Conservation (phyloP, 192 early-diverging fungal species). For the Chytriomyces sp. region DNA sequence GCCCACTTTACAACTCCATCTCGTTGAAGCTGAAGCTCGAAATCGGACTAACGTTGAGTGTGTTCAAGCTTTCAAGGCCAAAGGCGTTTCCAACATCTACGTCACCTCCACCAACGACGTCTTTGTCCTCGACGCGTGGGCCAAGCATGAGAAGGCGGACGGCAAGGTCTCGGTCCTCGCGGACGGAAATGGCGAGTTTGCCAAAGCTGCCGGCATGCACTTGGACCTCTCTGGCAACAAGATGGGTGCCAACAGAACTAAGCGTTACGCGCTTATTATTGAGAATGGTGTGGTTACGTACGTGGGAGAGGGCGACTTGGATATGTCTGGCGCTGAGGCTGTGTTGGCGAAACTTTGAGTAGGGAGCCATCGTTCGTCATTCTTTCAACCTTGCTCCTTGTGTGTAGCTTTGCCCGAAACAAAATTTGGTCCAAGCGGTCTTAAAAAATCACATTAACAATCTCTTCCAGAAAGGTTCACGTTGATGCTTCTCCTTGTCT, state of each 20-base stretch:
- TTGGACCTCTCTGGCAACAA: slow-evolving; percentile 60
- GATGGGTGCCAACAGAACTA: slow-evolving; percentile 65
- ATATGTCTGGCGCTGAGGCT: slow-evolving; percentile 57
- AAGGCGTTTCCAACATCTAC: slow-evolving; percentile 69
- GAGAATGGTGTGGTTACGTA: slow-evolving; percentile 73
- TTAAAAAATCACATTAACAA: no score
- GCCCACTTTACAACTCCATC: background rate
- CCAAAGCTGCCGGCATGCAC: slow-evolving; percentile 64
- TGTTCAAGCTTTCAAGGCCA: slow-evolving; percentile 53
- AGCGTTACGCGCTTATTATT: slow-evolving; percentile 73
- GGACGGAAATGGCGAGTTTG: slow-evolving; percentile 74
- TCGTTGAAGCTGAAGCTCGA: background rate
- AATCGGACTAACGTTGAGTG: no score
- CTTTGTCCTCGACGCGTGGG: slow-evolving; percentile 67
- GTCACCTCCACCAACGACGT: slow-evolving; percentile 67
- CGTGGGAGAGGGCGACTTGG: slow-evolving; percentile 70
- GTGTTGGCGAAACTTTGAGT: slow-evolving; percentile 60
- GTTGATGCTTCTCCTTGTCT: no score
- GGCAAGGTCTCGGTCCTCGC: slow-evolving; percentile 73
- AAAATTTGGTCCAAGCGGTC: no score
- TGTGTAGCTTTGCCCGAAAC: no score
- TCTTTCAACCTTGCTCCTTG: no score
- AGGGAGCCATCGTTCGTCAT: no score
- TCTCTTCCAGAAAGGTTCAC: no score
- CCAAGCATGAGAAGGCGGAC: slow-evolving; percentile 25